These are phyloP conservation scores for Uronychia binucleata DNA, from an alignment of 73 alveolate species.

Conservation along the genomic window DNA sequence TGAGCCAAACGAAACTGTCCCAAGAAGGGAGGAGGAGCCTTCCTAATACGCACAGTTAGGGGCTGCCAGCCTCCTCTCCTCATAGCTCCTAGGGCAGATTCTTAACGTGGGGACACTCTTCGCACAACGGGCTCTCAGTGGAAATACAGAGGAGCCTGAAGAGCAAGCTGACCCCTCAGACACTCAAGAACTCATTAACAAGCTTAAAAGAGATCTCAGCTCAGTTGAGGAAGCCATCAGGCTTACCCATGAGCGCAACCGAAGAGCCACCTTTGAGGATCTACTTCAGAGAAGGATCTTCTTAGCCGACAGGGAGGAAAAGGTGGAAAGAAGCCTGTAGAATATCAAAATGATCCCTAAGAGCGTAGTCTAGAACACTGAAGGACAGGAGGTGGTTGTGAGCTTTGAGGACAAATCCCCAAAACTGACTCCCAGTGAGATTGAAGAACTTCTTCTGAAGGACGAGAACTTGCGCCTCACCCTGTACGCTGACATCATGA, in stretches of 20 bases:
- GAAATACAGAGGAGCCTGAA: too few species aligned
- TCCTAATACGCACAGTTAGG: background rate
- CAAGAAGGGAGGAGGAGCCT: background rate
- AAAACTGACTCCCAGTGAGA: background rate
- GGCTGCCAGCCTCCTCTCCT: conserved; percentile 8
- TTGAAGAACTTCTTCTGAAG: background rate
- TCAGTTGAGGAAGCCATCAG: too few species aligned
- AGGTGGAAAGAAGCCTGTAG: conserved; percentile 39
- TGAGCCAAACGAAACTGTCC: too few species aligned
- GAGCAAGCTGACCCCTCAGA: too few species aligned
- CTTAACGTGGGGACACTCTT: conserved; percentile 39
- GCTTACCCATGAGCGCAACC: too few species aligned
- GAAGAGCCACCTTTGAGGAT: conserved; percentile 47
- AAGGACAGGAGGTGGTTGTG: conserved; percentile 9
- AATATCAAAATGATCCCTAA: conserved; percentile 33
- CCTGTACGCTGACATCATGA: background rate
- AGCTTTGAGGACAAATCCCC: conserved; percentile 4
- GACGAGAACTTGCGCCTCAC: background rate
- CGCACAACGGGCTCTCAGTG: too few species aligned
- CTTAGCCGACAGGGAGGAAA: conserved; percentile 40
- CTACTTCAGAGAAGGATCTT: conserved; percentile 41
- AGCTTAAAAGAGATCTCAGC: too few species aligned
- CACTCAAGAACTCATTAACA: too few species aligned
- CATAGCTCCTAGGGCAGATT: conserved; percentile 32
- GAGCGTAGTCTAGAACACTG: conserved; percentile 2